Base-by-base conservation (phyloP, 345 rosid genomes). In the Euphorbia lathyris region DNA sequence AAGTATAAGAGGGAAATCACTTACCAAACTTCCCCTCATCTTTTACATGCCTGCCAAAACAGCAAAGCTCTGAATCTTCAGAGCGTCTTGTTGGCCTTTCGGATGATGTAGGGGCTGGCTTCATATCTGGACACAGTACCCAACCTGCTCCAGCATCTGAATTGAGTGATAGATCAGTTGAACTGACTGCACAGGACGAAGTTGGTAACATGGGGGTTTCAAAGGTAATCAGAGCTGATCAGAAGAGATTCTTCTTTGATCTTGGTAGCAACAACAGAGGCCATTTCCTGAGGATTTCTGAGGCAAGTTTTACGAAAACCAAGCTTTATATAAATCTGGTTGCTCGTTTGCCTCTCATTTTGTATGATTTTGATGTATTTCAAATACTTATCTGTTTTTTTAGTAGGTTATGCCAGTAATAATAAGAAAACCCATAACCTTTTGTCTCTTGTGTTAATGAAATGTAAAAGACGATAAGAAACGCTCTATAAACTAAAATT, bases 41-140 rank as follows among this genome's bases (percentile, higher is more conserved):
- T 77, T 58, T 62, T 60, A 22, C 51, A 55, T 64, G 57, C 64
- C 13, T 59, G 69, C 29, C 51, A 25, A 76, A 77, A 69, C 91
- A 88, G 97, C 88, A 86, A 81, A 77, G 75, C 74, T 83, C 90
- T 58, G 97, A 88, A 80, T 72, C 81, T 78, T 78, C 90, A 66
- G 97, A 88, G 80, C 89, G 73, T 64, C 66, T 90, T 57, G 93
- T 82, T 78, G 99, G 96, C 67, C 97, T 94, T 66, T 94, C 98
- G 9, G 95, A 95, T 83, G 99, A 95, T 77, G 99, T 95, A 4
- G 99, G 97, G 71, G 99, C 97, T 73, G 99, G 99, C 68, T 95
- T 95, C 80, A 95, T 95, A 78, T 82, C 99, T 77, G 99, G 99
- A 43, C 93, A 91, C 66, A 84, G 90, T 63, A 86, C 79, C 65